Percentiles rank a stretch among this genome's conserved stretches.
Conservation (phyloP, 495 filamentous ascomycete species). For the Bathelium albidoporum region DNA sequence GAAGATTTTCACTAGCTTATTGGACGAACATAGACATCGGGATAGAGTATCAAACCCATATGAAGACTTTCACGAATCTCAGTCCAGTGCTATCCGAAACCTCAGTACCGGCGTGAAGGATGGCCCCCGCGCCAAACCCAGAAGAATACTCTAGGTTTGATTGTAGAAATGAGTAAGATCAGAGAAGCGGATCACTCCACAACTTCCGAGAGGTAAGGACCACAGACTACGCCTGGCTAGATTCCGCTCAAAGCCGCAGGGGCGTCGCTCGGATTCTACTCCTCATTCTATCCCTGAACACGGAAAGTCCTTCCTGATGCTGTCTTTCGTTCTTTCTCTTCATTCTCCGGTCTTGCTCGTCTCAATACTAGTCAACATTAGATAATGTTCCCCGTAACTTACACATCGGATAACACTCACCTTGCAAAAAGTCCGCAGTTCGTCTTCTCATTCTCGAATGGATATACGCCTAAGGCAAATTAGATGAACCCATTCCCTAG, state of each 20-base stretch:
- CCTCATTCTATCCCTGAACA: constrained; percentile 37
- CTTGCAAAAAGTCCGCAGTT: constrained; percentile 96
- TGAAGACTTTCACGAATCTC: no score
- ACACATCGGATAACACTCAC: constrained; percentile 34
- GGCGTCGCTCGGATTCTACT: not conserved
- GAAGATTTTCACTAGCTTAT: no score
- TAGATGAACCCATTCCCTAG: constrained; percentile 11
- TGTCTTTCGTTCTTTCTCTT: constrained; percentile 97
- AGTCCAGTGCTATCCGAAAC: no score
- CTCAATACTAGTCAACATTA: constrained; percentile 58
- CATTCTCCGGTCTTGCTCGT: constrained; percentile 82
- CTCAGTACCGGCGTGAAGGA: no score
- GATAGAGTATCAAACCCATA: no score
- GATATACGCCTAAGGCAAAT: constrained; percentile 68
- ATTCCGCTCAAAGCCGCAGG: not conserved
- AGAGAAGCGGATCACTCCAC: no score
- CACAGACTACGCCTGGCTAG: not conserved
- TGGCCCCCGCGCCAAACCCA: no score
- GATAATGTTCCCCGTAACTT: constrained; percentile 4
- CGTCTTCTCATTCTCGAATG: constrained; percentile 94
- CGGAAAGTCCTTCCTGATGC: constrained; percentile 92
- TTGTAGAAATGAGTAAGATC: no score
- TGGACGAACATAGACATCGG: no score
- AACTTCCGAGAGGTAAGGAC: no score
- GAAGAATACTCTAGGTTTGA: no score